These are phyloP conservation scores for Scytalidium lignicola DNA, from an alignment of 2,329 filamentous ascomycete species.

Conservation along the genomic window DNA sequence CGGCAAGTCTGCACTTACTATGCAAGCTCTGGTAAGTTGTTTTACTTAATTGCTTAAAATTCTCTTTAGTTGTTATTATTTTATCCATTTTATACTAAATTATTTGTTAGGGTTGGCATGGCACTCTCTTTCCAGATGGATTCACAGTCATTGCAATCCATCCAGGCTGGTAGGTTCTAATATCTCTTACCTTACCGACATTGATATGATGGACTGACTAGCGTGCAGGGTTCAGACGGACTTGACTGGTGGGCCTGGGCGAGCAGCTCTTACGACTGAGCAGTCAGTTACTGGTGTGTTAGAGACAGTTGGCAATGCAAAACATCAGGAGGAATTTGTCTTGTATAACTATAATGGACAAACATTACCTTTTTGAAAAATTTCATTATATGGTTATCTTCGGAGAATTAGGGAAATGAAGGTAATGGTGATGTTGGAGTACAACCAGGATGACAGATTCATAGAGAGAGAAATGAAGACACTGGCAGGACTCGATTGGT, in stretches of 20 bases:
- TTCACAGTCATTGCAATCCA: not conserved
- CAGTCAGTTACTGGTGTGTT: not conserved
- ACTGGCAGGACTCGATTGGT: too few relatives aligned
- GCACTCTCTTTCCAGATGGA: not conserved
- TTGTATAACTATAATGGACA: not conserved
- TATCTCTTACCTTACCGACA: not conserved
- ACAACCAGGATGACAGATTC: too few relatives aligned
- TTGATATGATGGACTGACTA: not conserved
- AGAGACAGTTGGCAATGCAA: not conserved
- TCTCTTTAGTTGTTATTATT: too few relatives aligned
- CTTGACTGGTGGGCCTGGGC: not conserved
- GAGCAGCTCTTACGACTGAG: not conserved
- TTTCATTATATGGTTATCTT: too few relatives aligned
- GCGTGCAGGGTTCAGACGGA: not conserved
- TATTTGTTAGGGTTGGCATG: not conserved
- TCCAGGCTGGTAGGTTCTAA: not conserved
- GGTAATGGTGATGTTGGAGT: too few relatives aligned
- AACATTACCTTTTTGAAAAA: too few relatives aligned
- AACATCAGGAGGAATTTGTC: not conserved
- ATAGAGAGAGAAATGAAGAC: too few relatives aligned
- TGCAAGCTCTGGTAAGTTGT: not conserved
- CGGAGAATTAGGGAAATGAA: too few relatives aligned
- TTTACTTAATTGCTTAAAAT: too few relatives aligned
- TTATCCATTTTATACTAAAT: not conserved
- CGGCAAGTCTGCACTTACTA: not conserved